phyloP scores from a whole-genome alignment of 257 asterid species.

The Verbena officinalis region DNA sequence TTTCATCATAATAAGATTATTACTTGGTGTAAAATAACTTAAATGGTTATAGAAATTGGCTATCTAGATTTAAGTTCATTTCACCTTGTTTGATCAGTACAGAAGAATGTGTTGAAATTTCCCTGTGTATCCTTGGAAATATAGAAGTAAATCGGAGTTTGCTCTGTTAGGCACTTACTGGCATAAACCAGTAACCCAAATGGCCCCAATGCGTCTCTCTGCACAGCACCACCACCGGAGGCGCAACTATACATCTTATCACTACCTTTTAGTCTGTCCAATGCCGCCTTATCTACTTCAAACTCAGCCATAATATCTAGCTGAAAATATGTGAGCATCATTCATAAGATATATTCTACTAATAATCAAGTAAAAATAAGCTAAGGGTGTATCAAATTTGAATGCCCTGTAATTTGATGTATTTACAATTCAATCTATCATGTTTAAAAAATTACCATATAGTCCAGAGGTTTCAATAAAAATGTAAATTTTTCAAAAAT shows the following conservation, averaged over 20 bases:
- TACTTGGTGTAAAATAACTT: too few species aligned
- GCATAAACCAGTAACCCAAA: constrained; percentile 47
- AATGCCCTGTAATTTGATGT: too few species aligned
- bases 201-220: constrained; percentile 52
- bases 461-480: too few species aligned
- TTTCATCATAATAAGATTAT: too few species aligned
- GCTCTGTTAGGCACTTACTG: constrained; percentile 36
- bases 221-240: constrained; percentile 18
- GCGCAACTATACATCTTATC: constrained; percentile 32
- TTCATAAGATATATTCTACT: not conserved
- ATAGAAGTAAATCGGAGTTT: constrained; percentile 52
- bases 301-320: constrained; percentile 53
- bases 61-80: not conserved
- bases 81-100: constrained; percentile 53
- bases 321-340: constrained; percentile 17
- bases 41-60: too few species aligned
- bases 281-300: constrained; percentile 26
- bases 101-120: constrained; percentile 39
- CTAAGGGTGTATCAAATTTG: too few species aligned
- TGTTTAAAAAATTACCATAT: too few species aligned
- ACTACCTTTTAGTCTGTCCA: constrained; percentile 21
- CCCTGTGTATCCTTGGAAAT: constrained; percentile 39
- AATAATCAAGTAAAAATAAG: too few species aligned
- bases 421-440: too few species aligned
- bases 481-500: too few species aligned